phyloP scores from a whole-genome alignment of 768 basidiomycete species.

The Russula lepida region DNA sequence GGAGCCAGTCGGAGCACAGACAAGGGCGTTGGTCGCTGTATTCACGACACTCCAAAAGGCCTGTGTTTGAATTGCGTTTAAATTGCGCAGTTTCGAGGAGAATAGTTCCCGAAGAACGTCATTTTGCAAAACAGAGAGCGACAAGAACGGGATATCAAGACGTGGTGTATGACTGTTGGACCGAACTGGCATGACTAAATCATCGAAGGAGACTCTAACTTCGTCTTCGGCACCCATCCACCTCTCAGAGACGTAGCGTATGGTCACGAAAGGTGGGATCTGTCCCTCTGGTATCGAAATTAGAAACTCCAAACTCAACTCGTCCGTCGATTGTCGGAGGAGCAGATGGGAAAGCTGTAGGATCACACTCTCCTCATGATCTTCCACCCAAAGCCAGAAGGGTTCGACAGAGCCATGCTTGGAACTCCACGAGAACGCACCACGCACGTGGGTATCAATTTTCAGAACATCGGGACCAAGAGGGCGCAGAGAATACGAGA shows the following conservation, averaged over 20 bases:
- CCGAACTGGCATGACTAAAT: slow-evolving; percentile 64
- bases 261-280: slow-evolving; percentile 55
- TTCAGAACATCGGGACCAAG: slow-evolving; percentile 78
- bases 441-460: slow-evolving; percentile 53
- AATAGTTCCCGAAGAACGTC: slow-evolving; percentile 39
- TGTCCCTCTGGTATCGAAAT: slow-evolving; percentile 58
- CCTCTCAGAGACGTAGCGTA: slow-evolving; percentile 79
- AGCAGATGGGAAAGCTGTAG: slow-evolving; percentile 69
- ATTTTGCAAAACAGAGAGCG: slow-evolving; percentile 44
- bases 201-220: slow-evolving; percentile 50
- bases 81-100: slow-evolving; percentile 38
- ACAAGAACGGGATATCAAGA: slow-evolving; percentile 69
- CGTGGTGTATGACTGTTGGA: slow-evolving; percentile 52
- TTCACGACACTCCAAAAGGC: slow-evolving; percentile 73
- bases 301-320: slow-evolving; percentile 64
- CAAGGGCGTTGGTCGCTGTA: slow-evolving; percentile 55
- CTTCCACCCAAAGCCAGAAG: slow-evolving; percentile 96
- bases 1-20: slow-evolving; percentile 72
- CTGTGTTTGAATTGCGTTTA: slow-evolving; percentile 89
- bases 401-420: slow-evolving; percentile 75
- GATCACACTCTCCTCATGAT: slow-evolving; percentile 70
- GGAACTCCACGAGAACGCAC: slow-evolving; percentile 71
- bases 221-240: slow-evolving; percentile 92
- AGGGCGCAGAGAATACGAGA: slow-evolving; percentile 68
- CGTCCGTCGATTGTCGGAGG: slow-evolving; percentile 56